These are phyloP conservation scores for Jimgerdemannia flammicorona DNA, from an alignment of 192 early-diverging fungal species.

Conservation along the genomic window DNA sequence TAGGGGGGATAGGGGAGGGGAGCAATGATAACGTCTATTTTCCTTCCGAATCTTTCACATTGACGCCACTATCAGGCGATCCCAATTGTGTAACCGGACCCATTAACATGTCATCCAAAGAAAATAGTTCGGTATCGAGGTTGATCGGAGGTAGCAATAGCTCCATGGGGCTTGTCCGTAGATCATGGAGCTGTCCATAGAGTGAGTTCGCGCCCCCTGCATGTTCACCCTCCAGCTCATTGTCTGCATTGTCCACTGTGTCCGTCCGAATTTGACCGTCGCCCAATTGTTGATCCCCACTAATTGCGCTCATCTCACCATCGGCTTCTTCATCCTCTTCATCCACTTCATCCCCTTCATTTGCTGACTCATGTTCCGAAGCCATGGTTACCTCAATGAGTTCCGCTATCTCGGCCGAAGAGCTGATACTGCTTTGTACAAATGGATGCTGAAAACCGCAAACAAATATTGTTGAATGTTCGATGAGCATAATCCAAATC, in stretches of 20 bases:
- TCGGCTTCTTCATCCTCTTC: background rate
- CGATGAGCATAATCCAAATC: conserved; percentile 33
- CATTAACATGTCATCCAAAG: background rate
- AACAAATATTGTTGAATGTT: conserved; percentile 48
- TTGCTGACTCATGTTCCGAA: conserved; percentile 14
- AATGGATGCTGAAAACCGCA: conserved; percentile 39
- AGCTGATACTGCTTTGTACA: conserved; percentile 55
- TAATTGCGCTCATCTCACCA: background rate
- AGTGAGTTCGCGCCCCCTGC: background rate
- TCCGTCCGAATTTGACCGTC: background rate
- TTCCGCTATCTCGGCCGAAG: conserved; percentile 50
- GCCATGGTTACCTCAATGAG: conserved; percentile 24
- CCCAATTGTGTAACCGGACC: background rate
- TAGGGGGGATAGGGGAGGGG: background rate
- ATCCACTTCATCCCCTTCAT: conserved; percentile 9
- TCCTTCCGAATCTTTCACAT: background rate
- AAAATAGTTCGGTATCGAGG: background rate
- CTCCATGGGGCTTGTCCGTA: background rate
- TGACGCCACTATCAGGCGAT: background rate
- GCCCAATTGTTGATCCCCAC: background rate
- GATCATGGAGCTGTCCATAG: background rate
- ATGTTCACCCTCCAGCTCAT: background rate
- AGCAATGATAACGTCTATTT: background rate
- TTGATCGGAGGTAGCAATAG: background rate
- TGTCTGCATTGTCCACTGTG: background rate